phyloP scores from a whole-genome alignment of 257 asterid genomes.

The Ehretia macrophylla region DNA sequence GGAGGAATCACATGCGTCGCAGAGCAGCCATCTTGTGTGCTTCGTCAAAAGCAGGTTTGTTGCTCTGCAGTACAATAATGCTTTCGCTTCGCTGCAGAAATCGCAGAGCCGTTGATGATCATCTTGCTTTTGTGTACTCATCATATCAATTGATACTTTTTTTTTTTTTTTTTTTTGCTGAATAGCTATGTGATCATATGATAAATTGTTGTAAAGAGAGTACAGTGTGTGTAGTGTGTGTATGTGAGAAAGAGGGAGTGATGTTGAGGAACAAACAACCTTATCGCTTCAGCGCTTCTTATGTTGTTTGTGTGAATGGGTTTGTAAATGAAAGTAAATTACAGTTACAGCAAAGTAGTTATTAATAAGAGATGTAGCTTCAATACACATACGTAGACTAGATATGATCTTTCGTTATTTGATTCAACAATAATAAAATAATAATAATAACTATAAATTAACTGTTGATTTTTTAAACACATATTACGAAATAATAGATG shows the following conservation, averaged over 20 bases:
- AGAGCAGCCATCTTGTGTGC: slow-evolving; percentile 76
- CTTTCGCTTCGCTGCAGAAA: slow-evolving; percentile 64
- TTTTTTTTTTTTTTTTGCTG: too few species aligned
- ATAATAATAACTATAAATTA: too few species aligned
- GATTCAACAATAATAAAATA: too few species aligned
- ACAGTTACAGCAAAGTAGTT: too few species aligned
- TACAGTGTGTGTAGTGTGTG: background rate
- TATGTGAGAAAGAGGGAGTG: background rate
- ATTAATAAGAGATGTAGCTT: too few species aligned
- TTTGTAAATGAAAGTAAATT: too few species aligned
- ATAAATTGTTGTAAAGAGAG: background rate
- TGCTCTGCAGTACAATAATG: slow-evolving; percentile 81
- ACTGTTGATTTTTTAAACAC: too few species aligned
- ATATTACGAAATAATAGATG: too few species aligned
- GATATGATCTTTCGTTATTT: too few species aligned
- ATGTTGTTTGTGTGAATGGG: background rate
- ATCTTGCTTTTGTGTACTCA: background rate
- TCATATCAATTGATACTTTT: too few species aligned
- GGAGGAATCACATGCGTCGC: slow-evolving; percentile 63
- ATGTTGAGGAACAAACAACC: slow-evolving; percentile 13
- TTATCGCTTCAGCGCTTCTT: slow-evolving; percentile 34
- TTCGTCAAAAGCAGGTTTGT: slow-evolving; percentile 80
- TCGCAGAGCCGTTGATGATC: slow-evolving; percentile 49
- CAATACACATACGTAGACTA: too few species aligned
- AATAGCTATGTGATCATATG: too few species aligned